Base-by-base conservation (phyloP, 2,329 filamentous ascomycete species). In the Pseudomassariella vexata region DNA sequence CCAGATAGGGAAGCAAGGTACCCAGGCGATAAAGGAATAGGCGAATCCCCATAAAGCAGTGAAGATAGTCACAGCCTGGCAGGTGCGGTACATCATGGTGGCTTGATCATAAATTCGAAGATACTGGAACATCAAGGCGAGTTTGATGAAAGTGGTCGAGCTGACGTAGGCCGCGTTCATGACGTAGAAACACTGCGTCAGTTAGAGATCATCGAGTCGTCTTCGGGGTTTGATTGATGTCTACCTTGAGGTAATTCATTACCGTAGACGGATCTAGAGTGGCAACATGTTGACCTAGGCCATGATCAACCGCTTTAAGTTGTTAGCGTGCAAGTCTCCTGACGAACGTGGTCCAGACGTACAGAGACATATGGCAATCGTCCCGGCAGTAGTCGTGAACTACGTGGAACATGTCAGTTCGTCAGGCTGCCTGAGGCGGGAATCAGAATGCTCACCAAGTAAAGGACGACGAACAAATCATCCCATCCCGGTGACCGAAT, bases 21-120 rank as follows among this genome's bases (percentile, higher is more conserved):
- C 34, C 46, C 47, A 55, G n/a, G 52, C 48, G 15, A 56, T 28
- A 15, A 54, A 44, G 9, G 45, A 45, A 28, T 50, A 56, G 3
- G 43, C 39, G 19, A 48, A 12, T 2, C 53, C 53, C 53, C 53
- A 56, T 1, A 49, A 35, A 2, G 44, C 48, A 3, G 48, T 52
- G 28, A 55, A 42, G 6, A 45, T 27, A 21, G 48, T 47, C n/a
- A 50, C 28, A n/a, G 35, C 7, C 7, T 47, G 18, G 6, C 46
- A 40, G 15, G 54, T 11, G 6, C 42, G 35, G 23, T 34, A 37
- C 23, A 45, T 32, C 18, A 41, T 27, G 11, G 31, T 17, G 3
- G 37, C 41, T 12, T 35, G 42, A 7, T 45, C 34, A 32, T 45
- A 50, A 23, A 50, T 30, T 7, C 48, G 48, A 8, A 46, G 44